Percentiles rank a stretch among this genome's conserved stretches.
Conservation (phyloP, 257 asterid genomes). For the Voacanga thouarsii region DNA sequence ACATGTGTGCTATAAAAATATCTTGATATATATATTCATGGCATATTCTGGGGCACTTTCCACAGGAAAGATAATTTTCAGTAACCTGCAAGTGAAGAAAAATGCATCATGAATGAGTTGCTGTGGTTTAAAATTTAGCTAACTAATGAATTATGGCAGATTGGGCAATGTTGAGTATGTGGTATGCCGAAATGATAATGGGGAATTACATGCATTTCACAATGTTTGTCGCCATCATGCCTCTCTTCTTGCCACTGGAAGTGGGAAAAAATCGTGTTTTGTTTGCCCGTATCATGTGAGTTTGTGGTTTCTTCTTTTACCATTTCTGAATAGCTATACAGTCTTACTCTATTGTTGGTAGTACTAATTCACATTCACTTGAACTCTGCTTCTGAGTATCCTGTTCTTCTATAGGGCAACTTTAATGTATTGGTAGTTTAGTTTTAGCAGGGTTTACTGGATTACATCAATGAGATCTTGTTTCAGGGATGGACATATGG, state of each 20-base stretch:
- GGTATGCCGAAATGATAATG: conserved; percentile 67
- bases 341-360: background rate
- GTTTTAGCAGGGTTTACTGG: background rate
- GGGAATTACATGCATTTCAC: conserved; percentile 66
- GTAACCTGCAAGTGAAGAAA: background rate
- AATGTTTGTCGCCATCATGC: conserved; percentile 96
- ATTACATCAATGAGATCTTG: background rate
- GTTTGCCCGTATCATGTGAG: conserved; percentile 97
- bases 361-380: background rate
- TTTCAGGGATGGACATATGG: conserved; percentile 89
- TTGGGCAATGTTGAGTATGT: conserved; percentile 77
- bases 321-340: background rate
- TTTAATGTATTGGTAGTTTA: background rate
- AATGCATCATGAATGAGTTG: background rate
- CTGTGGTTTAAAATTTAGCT: conserved; percentile 18
- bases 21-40: background rate
- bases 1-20: background rate
- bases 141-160: conserved; percentile 39
- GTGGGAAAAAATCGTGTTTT: conserved; percentile 68
- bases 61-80: background rate
- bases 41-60: background rate
- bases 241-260: conserved; percentile 65
- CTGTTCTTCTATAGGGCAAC: background rate
- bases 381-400: background rate
- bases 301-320: conserved; percentile 17